phyloP scores from a whole-genome alignment of 2,329 filamentous ascomycete genomes.

The Penicillium palitans region DNA sequence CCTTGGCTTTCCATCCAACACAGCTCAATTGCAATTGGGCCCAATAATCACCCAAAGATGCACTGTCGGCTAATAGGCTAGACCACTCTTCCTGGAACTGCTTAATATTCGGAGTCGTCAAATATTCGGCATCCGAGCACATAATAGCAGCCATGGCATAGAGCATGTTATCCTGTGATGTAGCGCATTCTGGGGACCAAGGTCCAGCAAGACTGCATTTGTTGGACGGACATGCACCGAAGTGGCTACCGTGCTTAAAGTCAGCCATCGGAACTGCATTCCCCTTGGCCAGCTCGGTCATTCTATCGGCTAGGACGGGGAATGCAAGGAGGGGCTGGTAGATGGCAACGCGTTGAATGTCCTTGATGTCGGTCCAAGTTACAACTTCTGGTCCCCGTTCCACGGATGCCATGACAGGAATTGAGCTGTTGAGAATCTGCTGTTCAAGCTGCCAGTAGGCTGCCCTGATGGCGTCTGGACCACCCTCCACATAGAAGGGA shows the following conservation, averaged over 20 bases:
- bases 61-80: slow-evolving; percentile 27
- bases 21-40: slow-evolving; percentile 39
- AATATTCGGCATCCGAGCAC: slow-evolving; percentile 33
- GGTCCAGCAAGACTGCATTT: slow-evolving; percentile 33
- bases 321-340: slow-evolving; percentile 37
- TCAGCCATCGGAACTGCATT: slow-evolving; percentile 32
- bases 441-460: slow-evolving; percentile 29
- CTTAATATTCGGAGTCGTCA: slow-evolving; percentile 20
- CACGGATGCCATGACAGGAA: slow-evolving; percentile 33
- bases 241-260: slow-evolving; percentile 31
- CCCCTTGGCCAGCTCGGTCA: slow-evolving; percentile 27
- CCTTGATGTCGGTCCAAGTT: slow-evolving; percentile 39
- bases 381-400: slow-evolving; percentile 37
- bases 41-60: slow-evolving; percentile 40
- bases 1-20: slow-evolving; percentile 38
- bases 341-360: slow-evolving; percentile 31
- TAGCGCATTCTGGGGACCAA: slow-evolving; percentile 33
- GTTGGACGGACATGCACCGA: slow-evolving; percentile 28
- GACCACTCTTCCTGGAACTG: slow-evolving; percentile 29
- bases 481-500: slow-evolving; percentile 33
- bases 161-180: slow-evolving; percentile 27
- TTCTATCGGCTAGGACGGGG: slow-evolving; percentile 27
- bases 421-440: slow-evolving; percentile 26
- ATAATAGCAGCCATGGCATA: slow-evolving; percentile 36
- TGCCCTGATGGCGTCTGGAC: slow-evolving; percentile 30